Evolutionary conservation across 2,329 filamentous ascomycete species (phyloP), one percentile per base, ranked within the genome.

Genomic region (Hymenotorrendiella dingleyae): DNA sequence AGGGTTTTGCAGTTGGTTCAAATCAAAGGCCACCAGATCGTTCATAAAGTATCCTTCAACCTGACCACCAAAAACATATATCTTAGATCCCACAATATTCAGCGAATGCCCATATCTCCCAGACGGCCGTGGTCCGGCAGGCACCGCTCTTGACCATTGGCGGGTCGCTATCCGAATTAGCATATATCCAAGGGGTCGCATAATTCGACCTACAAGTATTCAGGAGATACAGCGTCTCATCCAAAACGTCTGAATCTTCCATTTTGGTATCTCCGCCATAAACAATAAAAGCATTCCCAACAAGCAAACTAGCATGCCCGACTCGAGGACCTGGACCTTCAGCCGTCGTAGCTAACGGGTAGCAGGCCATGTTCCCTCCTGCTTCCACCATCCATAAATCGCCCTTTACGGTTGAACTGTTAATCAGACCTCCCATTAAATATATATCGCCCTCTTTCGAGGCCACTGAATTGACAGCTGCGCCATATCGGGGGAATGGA

Each of bases 31-130:
- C 23, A 94, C 80, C 12, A 98, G 71, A 58, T 98, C 93, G 57
- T 98, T 98, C 80, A 98, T 97, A 61, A 98, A 98, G 61, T 84
- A 90, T 4, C 91, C 93, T 62, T 98, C 93, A 1, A 97, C 91
- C 60, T 98, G 93, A 38, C 93, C 93, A 61, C 93, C 93, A 62
- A 98, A 98, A 22, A 98, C 86, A 67, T 88, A 98, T 32, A 98
- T 91, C 62, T 94, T 97, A 47, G 93, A 97, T 20, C 91, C 91
- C 2, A 98, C 69, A 29, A 98, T 97, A 61, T 97, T 98, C 48
- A 98, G 67, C 0, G 93, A 94, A 63, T 98, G 93, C 5, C 94
- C 93, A 57, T 98, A 98, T 54, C 93, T 84, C 36, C 93, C 93
- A 5, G 88, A 80, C 2, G 93, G 93, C 45, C 90, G 78, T 27